Evolutionary conservation across 2,329 filamentous ascomycete species (phyloP), one percentile per base, ranked within the genome.

Genomic region (Xylariaceae sp.): DNA sequence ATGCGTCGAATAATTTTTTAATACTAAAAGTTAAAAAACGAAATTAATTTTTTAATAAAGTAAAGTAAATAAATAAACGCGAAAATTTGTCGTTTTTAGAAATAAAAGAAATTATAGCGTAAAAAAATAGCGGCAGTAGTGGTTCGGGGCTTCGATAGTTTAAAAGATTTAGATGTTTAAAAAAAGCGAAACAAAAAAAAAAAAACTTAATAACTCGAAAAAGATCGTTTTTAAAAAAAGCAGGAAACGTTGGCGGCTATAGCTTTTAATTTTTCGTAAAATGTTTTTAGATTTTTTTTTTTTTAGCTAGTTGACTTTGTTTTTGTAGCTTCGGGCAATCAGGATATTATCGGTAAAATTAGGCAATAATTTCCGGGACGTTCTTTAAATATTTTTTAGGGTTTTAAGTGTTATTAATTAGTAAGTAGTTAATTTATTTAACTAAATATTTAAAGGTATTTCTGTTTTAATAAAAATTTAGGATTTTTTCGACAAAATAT

Each of bases 231-330:
- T 36, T 36, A 36, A 36, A 36, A 10, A 36, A 10, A 36, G 14
- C 10, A 36, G 14, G 33, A 36, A 36, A 10, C 10, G 33, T 36
- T 36, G 10, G n/a, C n/a, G n/a, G 14, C 14, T 36, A 36, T 36
- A 10, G 10, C 14, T 36, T 10, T 14, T 36, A 36, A 36, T 36
- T 36, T 36, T 36, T 10, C 10, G 10, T 36, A 36, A 14, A 19
- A 19, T 19, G 40, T 42, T 42, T 5, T 65, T 71, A 16, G 63
- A 36, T 36, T 14, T 36, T 36, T 64, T n/a, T 68, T 2, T 64
- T 68, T 31, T 71, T 71, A 48, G 61, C 67, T 9, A 70, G 65
- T 1, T 58, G 58, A 1, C 60, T 71, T 34, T 58, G 70, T 17
- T 57, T 59, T 18, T 47, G 50, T 14, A 51, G 14, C 14, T 36